A percentile compares a stretch with the other conserved stretches of the same genome.
These are phyloP conservation scores for Trifolium subterraneum DNA, from an alignment of 306 rosid species.

Conservation along the genomic window DNA sequence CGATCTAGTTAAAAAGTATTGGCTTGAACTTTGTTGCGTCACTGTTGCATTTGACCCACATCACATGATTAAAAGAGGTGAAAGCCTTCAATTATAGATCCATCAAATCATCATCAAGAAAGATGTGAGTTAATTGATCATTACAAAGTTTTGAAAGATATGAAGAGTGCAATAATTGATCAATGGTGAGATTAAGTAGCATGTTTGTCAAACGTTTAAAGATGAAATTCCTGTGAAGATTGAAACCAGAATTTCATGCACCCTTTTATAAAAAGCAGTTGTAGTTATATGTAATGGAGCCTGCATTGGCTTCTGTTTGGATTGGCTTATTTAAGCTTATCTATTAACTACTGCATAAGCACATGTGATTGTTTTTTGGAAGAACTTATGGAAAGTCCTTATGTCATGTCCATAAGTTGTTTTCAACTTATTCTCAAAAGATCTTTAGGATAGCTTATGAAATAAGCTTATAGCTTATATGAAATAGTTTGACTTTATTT, in stretches of 20 bases:
- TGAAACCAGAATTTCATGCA: constrained; percentile 1
- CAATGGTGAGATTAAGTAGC: constrained; percentile 4
- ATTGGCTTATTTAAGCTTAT: no score
- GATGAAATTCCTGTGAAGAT: constrained; percentile 7
- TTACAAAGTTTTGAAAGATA: neutral
- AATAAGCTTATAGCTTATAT: no score
- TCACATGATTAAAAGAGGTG: no score
- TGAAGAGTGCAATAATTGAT: neutral
- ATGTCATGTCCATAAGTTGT: no score
- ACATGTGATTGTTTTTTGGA: no score
- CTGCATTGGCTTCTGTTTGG: no score
- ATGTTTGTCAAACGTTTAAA: neutral
- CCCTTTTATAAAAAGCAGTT: constrained; percentile 3
- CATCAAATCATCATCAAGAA: neutral
- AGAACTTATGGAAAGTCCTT: no score
- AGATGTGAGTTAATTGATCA: neutral
- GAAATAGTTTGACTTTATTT: no score
- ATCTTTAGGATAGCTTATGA: no score
- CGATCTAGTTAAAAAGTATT: neutral
- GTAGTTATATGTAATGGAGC: constrained; percentile 19
- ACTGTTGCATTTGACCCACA: neutral
- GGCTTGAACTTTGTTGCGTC: constrained; percentile 1
- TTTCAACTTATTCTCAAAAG: no score
- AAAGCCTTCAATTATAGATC: no score
- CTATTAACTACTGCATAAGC: no score